A percentile compares a stretch with the other conserved stretches of the same genome.
These are phyloP conservation scores for Tuber microsphaerosporum DNA, from an alignment of 495 filamentous ascomycete species.

Conservation along the genomic window DNA sequence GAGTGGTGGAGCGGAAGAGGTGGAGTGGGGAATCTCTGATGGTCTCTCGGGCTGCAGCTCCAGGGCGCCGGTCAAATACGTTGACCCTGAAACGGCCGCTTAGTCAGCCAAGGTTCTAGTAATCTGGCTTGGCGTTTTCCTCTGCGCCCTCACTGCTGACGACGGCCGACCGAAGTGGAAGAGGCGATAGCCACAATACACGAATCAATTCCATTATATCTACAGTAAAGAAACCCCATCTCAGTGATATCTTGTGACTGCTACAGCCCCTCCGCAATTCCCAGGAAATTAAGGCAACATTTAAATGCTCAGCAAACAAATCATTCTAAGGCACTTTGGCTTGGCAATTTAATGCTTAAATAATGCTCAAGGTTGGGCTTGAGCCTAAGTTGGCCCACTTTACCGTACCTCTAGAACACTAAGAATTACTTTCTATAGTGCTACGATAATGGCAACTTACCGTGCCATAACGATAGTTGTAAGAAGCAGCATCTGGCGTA, in stretches of 20 bases:
- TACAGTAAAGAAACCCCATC: background rate
- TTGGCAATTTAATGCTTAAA: background rate
- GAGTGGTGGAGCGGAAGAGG: conserved; percentile 1
- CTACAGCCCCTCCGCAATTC: no score
- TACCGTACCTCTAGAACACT: background rate
- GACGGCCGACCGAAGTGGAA: background rate
- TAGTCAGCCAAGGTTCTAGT: background rate
- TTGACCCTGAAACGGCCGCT: background rate
- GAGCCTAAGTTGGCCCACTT: no score
- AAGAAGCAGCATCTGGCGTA: background rate
- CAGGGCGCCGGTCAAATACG: background rate
- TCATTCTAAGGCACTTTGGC: background rate
- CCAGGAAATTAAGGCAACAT: background rate
- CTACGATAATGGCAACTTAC: background rate
- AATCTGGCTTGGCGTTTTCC: background rate
- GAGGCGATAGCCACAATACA: background rate
- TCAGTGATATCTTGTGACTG: background rate
- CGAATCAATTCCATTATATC: background rate
- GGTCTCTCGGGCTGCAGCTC: background rate
- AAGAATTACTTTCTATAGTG: background rate
- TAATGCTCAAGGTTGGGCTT: no score
- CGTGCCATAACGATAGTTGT: background rate
- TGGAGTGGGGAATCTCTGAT: background rate
- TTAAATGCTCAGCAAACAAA: background rate
- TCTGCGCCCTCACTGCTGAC: background rate